Base-by-base conservation (phyloP, 2,329 filamentous ascomycete species). In the Colletotrichum shisoi region DNA sequence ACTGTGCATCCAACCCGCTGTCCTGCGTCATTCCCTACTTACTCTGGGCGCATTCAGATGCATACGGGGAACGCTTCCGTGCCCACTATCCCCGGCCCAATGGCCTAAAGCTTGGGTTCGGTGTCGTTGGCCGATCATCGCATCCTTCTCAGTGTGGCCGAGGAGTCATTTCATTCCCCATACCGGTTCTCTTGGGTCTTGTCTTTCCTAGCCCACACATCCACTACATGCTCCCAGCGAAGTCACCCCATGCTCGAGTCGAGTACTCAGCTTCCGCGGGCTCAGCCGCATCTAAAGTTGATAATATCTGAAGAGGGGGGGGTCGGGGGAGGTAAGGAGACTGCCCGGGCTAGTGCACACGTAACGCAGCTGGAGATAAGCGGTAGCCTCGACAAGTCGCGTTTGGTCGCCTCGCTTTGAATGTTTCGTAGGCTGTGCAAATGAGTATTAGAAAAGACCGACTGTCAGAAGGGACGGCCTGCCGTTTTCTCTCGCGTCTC, bases 231-330 rank as follows among this genome's bases (percentile, higher is more conserved):
- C 27, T 27, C 34, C 13, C 21, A 24, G 15, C 40, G 4, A 17
- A 52, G 21, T n/a, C 39, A 21, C 46, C 46, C 27, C 19, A 6
- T 51, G 17, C 48, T 34, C 31, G n/a, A 24, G 19, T 46, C 27
- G 13, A 57, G 37, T 19, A 0, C 31, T 9, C 4, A 31, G 42
- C n/a, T 49, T 21, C 59, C 39, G 13, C 62, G 51, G 27, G 57
- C 65, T 62, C 68, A 65, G 65, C 68, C 68, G 54, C 65, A 52
- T 37, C 52, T 40, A 42, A 15, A 34, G 13, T 61, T 56, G 52
- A 52, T 56, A 24, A 15, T 17, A 44, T 63, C 39, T 44, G 24
- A 13, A 3, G 15, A 19, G 15, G 24, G 15, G 11, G 46, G 48
- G 17, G 21, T 6, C 7, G 54, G 11, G 54, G 15, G 49, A 34